Evolutionary conservation across 2,329 filamentous ascomycete species (phyloP).

Genomic region (Epichloe typhina): DNA sequence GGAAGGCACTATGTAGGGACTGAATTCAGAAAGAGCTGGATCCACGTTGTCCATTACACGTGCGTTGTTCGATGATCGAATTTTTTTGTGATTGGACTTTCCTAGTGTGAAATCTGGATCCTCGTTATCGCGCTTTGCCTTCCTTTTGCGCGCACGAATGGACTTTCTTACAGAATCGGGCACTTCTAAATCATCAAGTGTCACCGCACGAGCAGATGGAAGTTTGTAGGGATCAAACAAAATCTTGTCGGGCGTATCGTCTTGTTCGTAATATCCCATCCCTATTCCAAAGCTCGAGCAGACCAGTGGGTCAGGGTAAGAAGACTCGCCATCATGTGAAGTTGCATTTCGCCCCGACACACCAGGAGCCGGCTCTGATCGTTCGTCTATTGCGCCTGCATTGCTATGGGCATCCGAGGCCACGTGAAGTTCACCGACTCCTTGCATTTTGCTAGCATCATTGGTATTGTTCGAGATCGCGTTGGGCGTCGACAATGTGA

Average conservation of each 20-base stretch:
- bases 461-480: not conserved
- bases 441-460: not conserved
- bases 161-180: slow-evolving; percentile 43
- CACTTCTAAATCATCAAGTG: slow-evolving; percentile 31
- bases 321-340: slow-evolving; percentile 14
- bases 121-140: slow-evolving; percentile 38
- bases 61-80: slow-evolving; percentile 14
- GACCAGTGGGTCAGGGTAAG: slow-evolving; percentile 37
- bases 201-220: slow-evolving; percentile 32
- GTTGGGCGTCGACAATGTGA: not conserved
- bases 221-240: slow-evolving; percentile 44
- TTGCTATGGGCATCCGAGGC: not conserved
- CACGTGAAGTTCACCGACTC: not conserved
- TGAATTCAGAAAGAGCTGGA: slow-evolving; percentile 34
- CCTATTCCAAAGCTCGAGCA: slow-evolving; percentile 38
- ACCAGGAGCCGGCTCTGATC: not conserved
- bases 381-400: not conserved
- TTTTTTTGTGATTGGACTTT: slow-evolving; percentile 30
- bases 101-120: slow-evolving; percentile 39
- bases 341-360: not conserved
- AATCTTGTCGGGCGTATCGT: slow-evolving; percentile 43
- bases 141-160: slow-evolving; percentile 38
- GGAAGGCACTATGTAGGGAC: slow-evolving; percentile 1
- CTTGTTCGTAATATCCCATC: slow-evolving; percentile 48
- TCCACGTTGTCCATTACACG: slow-evolving; percentile 32